Percentiles rank a stretch among this genome's conserved stretches.
These are phyloP conservation scores for Vachellia collinsii DNA, from an alignment of 306 rosid species.

Conservation along the genomic window DNA sequence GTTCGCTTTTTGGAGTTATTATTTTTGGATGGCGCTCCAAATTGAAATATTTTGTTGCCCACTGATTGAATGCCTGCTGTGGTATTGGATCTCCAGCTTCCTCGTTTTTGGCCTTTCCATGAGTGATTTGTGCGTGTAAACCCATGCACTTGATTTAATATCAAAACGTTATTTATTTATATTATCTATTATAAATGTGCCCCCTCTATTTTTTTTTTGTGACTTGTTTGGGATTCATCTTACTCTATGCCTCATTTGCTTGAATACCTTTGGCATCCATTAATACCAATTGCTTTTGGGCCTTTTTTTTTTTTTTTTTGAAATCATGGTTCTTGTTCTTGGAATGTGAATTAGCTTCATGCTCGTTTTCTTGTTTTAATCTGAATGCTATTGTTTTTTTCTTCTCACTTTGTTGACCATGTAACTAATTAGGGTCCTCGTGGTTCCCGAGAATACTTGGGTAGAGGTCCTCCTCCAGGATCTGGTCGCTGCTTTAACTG, in stretches of 20 bases:
- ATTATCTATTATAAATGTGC: background rate
- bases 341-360: background rate
- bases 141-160: background rate
- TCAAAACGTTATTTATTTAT: background rate
- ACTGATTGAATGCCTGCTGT: background rate
- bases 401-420: background rate
- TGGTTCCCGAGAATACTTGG: conserved; percentile 63
- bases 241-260: background rate
- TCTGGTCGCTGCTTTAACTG: conserved; percentile 79
- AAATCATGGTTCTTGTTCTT: background rate
- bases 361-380: background rate
- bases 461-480: conserved; percentile 78
- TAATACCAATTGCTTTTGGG: background rate
- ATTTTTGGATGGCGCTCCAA: background rate
- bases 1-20: background rate
- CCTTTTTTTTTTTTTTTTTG: background rate
- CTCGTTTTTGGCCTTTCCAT: background rate
- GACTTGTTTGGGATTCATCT: background rate
- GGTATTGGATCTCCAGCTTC: background rate
- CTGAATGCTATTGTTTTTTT: background rate
- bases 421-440: conserved; percentile 53
- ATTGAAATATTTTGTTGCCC: background rate
- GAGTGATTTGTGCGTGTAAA: background rate
- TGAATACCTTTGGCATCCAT: background rate
- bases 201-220: background rate